phyloP scores from a whole-genome alignment of 2,329 filamentous ascomycete species.

The Arthroderma uncinatum region DNA sequence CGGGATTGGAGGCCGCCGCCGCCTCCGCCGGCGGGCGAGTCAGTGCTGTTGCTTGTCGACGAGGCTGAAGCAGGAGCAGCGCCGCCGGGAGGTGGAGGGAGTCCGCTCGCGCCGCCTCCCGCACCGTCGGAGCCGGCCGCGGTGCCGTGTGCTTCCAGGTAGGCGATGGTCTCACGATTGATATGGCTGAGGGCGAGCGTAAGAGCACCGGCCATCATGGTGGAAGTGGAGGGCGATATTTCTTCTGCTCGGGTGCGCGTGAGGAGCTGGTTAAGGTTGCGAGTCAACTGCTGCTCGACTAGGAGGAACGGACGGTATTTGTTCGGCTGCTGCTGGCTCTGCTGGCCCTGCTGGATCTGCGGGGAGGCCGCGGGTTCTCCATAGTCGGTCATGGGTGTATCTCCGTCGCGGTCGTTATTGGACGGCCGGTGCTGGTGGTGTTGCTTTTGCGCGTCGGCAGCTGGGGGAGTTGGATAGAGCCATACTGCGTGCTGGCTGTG shows the following conservation, averaged over 20 bases:
- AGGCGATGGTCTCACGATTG: constrained; percentile 63
- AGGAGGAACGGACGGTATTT: constrained; percentile 89
- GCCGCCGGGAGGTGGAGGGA: constrained; percentile 12
- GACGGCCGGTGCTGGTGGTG: constrained; percentile 7
- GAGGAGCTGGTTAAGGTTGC: constrained; percentile 63
- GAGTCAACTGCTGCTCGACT: constrained; percentile 69
- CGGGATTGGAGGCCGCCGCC: constrained; percentile 55
- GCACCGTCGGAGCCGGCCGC: constrained; percentile 31
- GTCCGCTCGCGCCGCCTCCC: constrained; percentile 16
- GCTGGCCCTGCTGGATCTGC: constrained; percentile 22
- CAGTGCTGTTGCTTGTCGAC: neutral
- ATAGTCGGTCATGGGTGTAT: constrained; percentile 45
- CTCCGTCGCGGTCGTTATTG: constrained; percentile 33
- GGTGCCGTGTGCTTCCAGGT: constrained; percentile 47
- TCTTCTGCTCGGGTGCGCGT: constrained; percentile 56
- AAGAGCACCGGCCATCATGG: constrained; percentile 80
- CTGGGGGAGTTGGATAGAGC: constrained; percentile 62
- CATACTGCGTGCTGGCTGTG: constrained; percentile 78
- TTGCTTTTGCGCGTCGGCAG: constrained; percentile 3
- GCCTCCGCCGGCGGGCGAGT: constrained; percentile 37
- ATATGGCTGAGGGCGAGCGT: constrained; percentile 84
- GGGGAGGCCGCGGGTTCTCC: constrained; percentile 29
- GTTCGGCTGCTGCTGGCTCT: constrained; percentile 51
- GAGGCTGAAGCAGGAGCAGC: constrained; percentile 14
- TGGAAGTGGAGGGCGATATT: constrained; percentile 49